Conservation (phyloP, 108 stramenopile genomes). For the Fistulifera pelliculosa region DNA sequence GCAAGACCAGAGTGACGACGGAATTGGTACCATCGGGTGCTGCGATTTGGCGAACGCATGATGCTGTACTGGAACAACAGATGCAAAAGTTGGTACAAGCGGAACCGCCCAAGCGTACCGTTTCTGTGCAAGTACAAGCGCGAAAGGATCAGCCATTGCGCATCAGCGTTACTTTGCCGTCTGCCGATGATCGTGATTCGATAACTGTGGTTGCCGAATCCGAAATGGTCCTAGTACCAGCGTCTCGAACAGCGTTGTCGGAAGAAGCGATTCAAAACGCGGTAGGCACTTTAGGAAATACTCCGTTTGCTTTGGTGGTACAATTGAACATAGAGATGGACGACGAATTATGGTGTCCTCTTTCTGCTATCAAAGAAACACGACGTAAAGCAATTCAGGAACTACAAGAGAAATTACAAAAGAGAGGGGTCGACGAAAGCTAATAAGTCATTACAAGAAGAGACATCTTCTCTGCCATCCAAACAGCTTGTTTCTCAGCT, state of each 20-base stretch:
- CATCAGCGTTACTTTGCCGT: too few relatives aligned
- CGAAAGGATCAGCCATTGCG: conserved; percentile 1
- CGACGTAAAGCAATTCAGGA: neutral
- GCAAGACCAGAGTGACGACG: too few relatives aligned
- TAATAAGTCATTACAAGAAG: too few relatives aligned
- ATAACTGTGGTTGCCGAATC: conserved; percentile 28
- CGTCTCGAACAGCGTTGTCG: conserved; percentile 26
- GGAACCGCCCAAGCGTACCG: conserved; percentile 3
- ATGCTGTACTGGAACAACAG: conserved; percentile 47
- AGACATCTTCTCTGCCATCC: too few relatives aligned
- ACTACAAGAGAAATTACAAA: conserved; percentile 5
- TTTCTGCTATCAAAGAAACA: conserved; percentile 6
- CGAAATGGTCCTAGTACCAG: conserved; percentile 26
- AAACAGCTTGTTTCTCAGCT: too few relatives aligned
- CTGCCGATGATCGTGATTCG: conserved; percentile 1
- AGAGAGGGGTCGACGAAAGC: neutral
- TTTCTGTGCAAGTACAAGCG: too few relatives aligned
- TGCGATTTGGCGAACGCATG: conserved; percentile 66
- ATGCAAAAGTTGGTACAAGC: conserved; percentile 38
- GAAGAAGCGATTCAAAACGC: conserved; percentile 39
- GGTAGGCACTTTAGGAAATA: conserved; percentile 58
- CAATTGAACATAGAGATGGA: conserved; percentile 20
- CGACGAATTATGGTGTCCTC: conserved; percentile 46
- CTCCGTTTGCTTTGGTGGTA: conserved; percentile 23
- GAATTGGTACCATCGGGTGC: conserved; percentile 45